phyloP scores from a whole-genome alignment of 768 basidiomycete species.

The Bullera alba region DNA sequence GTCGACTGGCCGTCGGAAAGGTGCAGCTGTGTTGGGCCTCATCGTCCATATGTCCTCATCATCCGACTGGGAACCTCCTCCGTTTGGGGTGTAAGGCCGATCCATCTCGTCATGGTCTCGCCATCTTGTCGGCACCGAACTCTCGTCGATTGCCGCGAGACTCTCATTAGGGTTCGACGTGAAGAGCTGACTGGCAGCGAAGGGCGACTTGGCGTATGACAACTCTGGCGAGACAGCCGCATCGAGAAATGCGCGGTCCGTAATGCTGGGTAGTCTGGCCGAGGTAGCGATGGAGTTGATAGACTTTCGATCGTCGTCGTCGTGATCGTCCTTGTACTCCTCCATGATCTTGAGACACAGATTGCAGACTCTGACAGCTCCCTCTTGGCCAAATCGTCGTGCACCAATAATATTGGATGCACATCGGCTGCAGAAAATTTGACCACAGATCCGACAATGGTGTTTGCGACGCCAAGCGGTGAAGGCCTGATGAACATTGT shows the following conservation, averaged over 20 bases:
- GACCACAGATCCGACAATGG: conserved; percentile 97
- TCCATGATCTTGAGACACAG: conserved; percentile 87
- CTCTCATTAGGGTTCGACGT: conserved; percentile 46
- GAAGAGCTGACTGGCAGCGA: conserved; percentile 77
- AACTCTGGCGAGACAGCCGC: conserved; percentile 60
- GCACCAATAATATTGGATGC: conserved; percentile 96
- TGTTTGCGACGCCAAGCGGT: conserved; percentile 92
- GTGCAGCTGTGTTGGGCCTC: conserved; percentile 40
- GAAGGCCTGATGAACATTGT: conserved; percentile 50
- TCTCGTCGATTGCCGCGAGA: conserved; percentile 29
- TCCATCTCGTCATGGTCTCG: conserved; percentile 6
- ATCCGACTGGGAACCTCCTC: conserved; percentile 20
- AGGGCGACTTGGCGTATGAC: conserved; percentile 70
- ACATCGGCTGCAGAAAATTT: conserved; percentile 95
- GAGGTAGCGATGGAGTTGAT: conserved; percentile 64
- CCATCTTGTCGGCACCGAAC: conserved; percentile 18
- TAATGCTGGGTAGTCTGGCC: conserved; percentile 54
- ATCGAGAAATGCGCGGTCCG: conserved; percentile 34
- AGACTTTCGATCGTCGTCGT: conserved; percentile 82
- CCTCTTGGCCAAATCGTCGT: conserved; percentile 82
- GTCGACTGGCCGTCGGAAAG: conserved; percentile 46
- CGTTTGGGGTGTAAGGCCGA: conserved; percentile 16
- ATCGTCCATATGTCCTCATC: conserved; percentile 25
- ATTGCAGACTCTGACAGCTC: conserved; percentile 94
- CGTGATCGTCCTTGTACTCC: conserved; percentile 63